Base-by-base conservation (phyloP, 371 early-diverging fungal genomes). In the Rhizopus stolonifer region DNA sequence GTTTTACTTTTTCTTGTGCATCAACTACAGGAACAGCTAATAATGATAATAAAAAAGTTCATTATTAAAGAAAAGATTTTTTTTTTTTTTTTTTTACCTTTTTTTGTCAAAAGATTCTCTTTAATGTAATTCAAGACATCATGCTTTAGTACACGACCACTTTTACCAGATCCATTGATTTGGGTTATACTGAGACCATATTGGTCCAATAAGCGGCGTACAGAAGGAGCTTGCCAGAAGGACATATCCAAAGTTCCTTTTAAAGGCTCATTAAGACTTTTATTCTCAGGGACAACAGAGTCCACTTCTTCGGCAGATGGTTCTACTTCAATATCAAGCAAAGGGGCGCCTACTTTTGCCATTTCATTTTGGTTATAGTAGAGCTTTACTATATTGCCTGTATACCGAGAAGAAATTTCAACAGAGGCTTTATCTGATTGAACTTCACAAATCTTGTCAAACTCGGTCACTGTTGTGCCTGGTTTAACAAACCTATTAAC, bases 361-460 rank as follows among this genome's bases (percentile, higher is more conserved):
- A 94, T 87, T 19, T 91, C 93, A 57, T 94, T 91, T 13, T 82
- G 81, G 17, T 79, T 75, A 70, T 96, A 90, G 67, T 93, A 76
- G 5, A 98, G 72, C 58, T 87, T 85, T 11, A 62, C 69, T 18
- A 98, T 74, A 13, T 75, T 83, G 39, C 98, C 98, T 42, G 93
- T 86, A 65, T 83, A 98, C 10, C 97, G 85, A 15, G 94, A 94
- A 11, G 98, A 91, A 66, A 98, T 97, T 68, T 98, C 96, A 10
- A 95, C 97, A 1, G 98, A 91, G 8, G 98, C 98, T 80, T 98
- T 98, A 75, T 98, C 98, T 6, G 92, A 91, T 61, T 97, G 98
- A n/a, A 98, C 98, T 66, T 98, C 96, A 63, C 95, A 94, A 43
- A 98, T 89, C 67, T 88, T 89, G 66, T 93, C 89, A 68, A 98